A percentile compares a stretch with the other conserved stretches of the same genome.
phyloP scores from a whole-genome alignment of 1,139 yeast genomes.

The Diutina pseudorugosa region DNA sequence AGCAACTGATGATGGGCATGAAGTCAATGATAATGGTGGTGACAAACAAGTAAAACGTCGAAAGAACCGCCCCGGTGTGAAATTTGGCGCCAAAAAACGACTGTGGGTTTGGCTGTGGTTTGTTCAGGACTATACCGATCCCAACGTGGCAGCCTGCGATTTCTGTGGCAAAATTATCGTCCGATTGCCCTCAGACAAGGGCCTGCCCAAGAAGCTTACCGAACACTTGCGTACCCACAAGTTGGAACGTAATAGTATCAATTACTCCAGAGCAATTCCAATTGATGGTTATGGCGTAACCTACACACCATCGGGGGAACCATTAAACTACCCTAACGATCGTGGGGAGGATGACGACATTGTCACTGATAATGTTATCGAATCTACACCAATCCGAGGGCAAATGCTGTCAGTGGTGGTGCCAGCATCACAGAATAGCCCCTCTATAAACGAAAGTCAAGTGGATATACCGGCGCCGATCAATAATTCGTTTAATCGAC shows the following conservation, averaged over 20 bases:
- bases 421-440: background rate
- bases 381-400: background rate
- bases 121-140: conserved; percentile 34
- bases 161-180: conserved; percentile 37
- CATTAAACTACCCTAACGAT: background rate
- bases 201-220: conserved; percentile 45
- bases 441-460: background rate
- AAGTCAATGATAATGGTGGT: background rate
- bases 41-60: background rate
- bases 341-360: background rate
- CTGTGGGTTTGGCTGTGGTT: conserved; percentile 59
- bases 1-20: background rate
- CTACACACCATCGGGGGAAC: conserved; percentile 16
- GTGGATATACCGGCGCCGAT: background rate
- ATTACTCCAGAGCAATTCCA: conserved; percentile 22
- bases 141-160: conserved; percentile 43
- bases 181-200: conserved; percentile 40
- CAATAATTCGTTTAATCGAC: background rate
- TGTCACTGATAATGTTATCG: background rate
- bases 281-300: conserved; percentile 29
- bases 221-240: conserved; percentile 49
- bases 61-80: conserved; percentile 27
- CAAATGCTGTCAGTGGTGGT: background rate
- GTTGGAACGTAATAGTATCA: conserved; percentile 25
- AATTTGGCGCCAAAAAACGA: conserved; percentile 45